phyloP scores from a whole-genome alignment of 2,329 filamentous ascomycete species.

The Fusarium redolens region DNA sequence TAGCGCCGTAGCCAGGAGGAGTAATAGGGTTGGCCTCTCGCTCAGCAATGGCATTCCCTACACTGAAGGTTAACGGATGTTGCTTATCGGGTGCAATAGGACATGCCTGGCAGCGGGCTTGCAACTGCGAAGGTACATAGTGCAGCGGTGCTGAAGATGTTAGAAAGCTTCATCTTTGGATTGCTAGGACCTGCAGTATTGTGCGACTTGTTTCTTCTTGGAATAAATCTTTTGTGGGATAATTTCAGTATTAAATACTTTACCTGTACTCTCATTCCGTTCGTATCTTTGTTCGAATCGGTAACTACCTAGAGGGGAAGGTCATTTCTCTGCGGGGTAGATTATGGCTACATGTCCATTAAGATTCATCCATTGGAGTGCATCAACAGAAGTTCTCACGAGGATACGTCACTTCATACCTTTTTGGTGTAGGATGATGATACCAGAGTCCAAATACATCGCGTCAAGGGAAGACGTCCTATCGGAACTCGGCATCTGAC shows the following conservation, averaged over 20 bases:
- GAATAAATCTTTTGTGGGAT: fast-evolving
- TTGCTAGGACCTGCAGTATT: background rate
- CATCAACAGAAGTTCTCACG: background rate
- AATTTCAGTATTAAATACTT: background rate
- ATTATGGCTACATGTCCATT: background rate
- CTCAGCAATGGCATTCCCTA: background rate
- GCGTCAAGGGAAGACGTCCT: background rate
- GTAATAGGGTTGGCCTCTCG: background rate
- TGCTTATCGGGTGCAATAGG: fast-evolving
- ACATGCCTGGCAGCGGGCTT: background rate
- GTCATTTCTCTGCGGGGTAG: background rate
- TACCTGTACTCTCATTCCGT: fast-evolving
- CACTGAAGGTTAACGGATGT: fast-evolving
- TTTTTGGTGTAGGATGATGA: background rate
- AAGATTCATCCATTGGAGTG: fast-evolving
- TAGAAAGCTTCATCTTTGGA: background rate
- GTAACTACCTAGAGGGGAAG: background rate
- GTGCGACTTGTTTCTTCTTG: background rate
- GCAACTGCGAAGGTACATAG: background rate
- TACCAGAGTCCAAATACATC: background rate
- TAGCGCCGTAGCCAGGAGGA: background rate
- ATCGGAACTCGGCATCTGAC: background rate
- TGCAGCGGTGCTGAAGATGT: background rate
- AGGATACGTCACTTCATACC: background rate
- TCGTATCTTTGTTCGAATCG: background rate